phyloP scores from a whole-genome alignment of 495 filamentous ascomycete genomes.

The Penicillium crystallinum region DNA sequence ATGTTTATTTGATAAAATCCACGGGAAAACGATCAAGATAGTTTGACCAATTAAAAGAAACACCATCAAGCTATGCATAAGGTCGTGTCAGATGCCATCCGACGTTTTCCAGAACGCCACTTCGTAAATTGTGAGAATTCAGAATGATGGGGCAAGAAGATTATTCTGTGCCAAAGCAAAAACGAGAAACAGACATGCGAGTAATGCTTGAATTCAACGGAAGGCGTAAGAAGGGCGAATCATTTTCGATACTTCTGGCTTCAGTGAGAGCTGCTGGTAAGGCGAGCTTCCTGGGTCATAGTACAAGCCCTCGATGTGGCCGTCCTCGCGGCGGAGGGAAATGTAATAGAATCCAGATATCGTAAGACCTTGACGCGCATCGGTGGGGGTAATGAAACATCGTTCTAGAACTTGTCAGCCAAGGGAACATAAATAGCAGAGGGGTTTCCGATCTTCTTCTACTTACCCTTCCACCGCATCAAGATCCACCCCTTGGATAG shows the following conservation, averaged over 20 bases:
- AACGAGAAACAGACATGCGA: neutral
- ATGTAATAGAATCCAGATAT: slow-evolving; percentile 77
- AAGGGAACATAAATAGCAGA: neutral
- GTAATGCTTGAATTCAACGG: slow-evolving; percentile 22
- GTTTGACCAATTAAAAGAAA: slow-evolving; percentile 1
- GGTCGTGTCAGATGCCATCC: slow-evolving; percentile 5
- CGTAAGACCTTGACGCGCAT: slow-evolving; percentile 56
- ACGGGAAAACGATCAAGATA: neutral
- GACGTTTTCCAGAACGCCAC: slow-evolving; percentile 10
- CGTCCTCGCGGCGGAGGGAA: slow-evolving; percentile 54
- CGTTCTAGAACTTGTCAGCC: slow-evolving; percentile 44
- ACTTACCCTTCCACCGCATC: slow-evolving; percentile 73
- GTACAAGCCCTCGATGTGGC: slow-evolving; percentile 64
- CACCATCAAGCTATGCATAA: slow-evolving; percentile 25
- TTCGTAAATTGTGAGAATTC: neutral
- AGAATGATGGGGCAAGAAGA: neutral
- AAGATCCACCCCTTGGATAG: slow-evolving; percentile 59
- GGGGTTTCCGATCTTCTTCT: neutral
- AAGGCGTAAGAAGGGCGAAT: slow-evolving; percentile 37
- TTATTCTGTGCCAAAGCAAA: slow-evolving; percentile 7
- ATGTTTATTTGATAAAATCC: neutral
- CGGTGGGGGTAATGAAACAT: slow-evolving; percentile 63
- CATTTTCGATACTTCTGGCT: slow-evolving; percentile 44
- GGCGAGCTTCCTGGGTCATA: slow-evolving; percentile 69
- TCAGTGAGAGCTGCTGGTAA: slow-evolving; percentile 62